Base-by-base conservation (phyloP, 164 flowering plant genomes). In the Echeveria elegans region DNA sequence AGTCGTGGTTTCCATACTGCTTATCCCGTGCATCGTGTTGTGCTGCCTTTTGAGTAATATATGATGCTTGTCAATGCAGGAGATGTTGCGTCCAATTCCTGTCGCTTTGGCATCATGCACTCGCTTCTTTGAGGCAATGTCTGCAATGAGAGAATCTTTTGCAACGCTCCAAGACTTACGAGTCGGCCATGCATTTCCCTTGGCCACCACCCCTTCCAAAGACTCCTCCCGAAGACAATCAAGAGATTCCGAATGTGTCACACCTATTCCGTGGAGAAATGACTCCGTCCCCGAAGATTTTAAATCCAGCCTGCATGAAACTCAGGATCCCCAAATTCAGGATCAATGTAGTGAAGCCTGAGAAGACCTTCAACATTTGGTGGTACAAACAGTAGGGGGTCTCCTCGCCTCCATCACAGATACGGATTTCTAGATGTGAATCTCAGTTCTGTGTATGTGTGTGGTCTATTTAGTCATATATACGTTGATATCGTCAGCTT, bases 31-130 rank as follows among this genome's bases (percentile, higher is more conserved):
- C 31, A 6, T 0, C 18, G 24, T 24, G 30, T 18, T 8, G 5
- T 9, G 30, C 26, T 53, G 60, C 7, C 4, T 4, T 53, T 2
- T 24, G 60, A 53, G 21, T 3, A n/a, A n/a, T 56, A 26, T 29
- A 19, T 68, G 41, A 28, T 56, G 61, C 32, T 56, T 56, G 15
- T 6, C 61, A 26, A 28, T 80, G 76, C 72, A 94, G 97, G 99
- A 92, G 78, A 92, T 95, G 97, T 84, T 95, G 40, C 93, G 94
- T 5, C 97, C 97, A 36, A 95, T 95, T 64, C 99, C 97, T 28
- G 93, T 89, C 38, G 99, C 99, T n/a, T 73, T 95, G 67, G 99
- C 96, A 63, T 91, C 97, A 14, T 91, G 99, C 80, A 95, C 99
- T 8, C 81, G 97, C 18, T 89, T 85, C 75, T 95, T 89, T 70